Base-by-base conservation (phyloP, 2,329 filamentous ascomycete species). In the Sclerotinia glacialis region DNA sequence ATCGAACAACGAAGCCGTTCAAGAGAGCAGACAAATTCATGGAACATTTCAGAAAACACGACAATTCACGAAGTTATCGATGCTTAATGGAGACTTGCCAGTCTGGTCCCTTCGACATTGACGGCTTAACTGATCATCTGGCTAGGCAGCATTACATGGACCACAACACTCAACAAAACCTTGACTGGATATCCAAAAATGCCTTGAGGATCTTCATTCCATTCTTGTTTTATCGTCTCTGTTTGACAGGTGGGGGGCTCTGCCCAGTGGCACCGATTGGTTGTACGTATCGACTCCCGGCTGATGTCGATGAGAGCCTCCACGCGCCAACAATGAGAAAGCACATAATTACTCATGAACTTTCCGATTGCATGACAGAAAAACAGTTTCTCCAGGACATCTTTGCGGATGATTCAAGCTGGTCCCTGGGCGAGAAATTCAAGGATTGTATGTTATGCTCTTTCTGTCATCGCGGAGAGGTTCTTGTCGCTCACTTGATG, bases 401-500 rank as follows among this genome's bases (percentile, higher is more conserved):
- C 31, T 23, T 54, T 1, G 0, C 0, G 12, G 2, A 5, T 7
- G 0, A 4, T 6, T 1, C 5, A 0, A 3, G 0, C 6, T 1
- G 0, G 21, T 23, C 3, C 0, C 11, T 54, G 21, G 21, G 23
- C 21, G 1, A 8, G 7, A 31, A 31, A 2, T 1, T 9, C 1
- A 37, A 0, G 0, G 14, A 37, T n/a, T 54, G 28, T 8, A n/a
- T 54, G 52, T 3, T 54, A 6, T 54, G 52, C 23, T 54, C 11
- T 16, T 54, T 54, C 28, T 7, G 1, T 7, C 9, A n/a, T 9
- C 28, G n/a, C 28, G 18, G 9, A 14, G 28, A 54, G 18, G 0
- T 37, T 12, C 2, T 37, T 0, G 3, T 37, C 2, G 9, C 21
- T 3, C 52, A 54, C 2, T 7, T 54, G 1, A 5, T 37, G 28